Evolutionary conservation across 768 basidiomycete species (phyloP), one percentile per base, ranked within the genome.

Genomic region (Tulasnella sp.): DNA sequence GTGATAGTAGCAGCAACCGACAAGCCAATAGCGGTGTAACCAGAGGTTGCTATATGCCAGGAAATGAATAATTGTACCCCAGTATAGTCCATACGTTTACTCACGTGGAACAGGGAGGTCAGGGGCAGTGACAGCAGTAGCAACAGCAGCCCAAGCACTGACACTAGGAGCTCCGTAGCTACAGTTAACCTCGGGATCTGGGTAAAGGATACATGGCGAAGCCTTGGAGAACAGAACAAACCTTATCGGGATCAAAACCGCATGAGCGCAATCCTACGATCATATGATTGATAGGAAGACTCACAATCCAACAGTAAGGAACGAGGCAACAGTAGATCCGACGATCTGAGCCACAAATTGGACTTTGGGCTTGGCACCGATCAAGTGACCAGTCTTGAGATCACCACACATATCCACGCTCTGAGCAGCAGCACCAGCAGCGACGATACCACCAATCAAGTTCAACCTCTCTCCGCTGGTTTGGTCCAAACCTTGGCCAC

Each of bases 371-470:
- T 77, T 79, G 10, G 77, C 73, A 45, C 79, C 68, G 22, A 80
- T 70, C 53, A 81, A 74, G 61, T 79, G 79, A 54, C 77, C 76
- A n/a, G 80, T 77, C 65, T 81, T 79, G 58, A 81, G 62, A 61
- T 81, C 79, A 50, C 77, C 72, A 40, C 73, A 75, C 79, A 81
- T 79, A 60, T 81, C 80, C 27, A 71, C 59, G 20, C 76, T 70
- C 58, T 78, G 76, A 19, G 70, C 74, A 19, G 77, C 75, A 43
- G 76, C 71, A 29, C 74, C 75, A 42, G 68, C 74, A 24, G 76
- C 68, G 55, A 78, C 64, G 37, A 73, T 67, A 63, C 76, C 77
- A 43, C 72, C 74, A 37, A 70, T 59, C 62, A 77, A 61, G 59
- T 76, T 76, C 58, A 76, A 62, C 19, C 64, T 69, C 56, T 67